phyloP scores from a whole-genome alignment of 805 yeast species.

The Zygotorulaspora sp. region DNA sequence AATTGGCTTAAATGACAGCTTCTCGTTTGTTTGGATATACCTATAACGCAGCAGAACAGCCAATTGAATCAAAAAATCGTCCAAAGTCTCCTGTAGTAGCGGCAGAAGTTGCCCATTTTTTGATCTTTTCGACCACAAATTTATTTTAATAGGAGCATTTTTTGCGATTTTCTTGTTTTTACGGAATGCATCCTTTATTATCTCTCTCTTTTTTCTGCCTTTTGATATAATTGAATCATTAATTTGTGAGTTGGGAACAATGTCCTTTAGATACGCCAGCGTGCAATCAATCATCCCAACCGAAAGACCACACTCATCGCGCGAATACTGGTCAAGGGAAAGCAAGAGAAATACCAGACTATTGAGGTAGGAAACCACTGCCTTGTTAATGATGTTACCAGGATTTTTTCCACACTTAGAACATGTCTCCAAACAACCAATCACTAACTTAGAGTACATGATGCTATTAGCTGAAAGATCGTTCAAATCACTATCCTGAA shows the following conservation, averaged over 20 bases:
- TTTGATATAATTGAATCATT: slow-evolving; percentile 14
- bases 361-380: slow-evolving; percentile 20
- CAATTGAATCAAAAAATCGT: slow-evolving; percentile 30
- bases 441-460: slow-evolving; percentile 28
- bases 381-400: slow-evolving; percentile 13
- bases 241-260: slow-evolving; percentile 18
- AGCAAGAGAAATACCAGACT: slow-evolving; percentile 24
- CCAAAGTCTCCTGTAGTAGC: slow-evolving; percentile 23
- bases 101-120: slow-evolving; percentile 18
- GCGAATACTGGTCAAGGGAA: slow-evolving; percentile 29
- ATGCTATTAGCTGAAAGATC: slow-evolving; percentile 24
- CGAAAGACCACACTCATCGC: slow-evolving; percentile 27
- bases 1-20: slow-evolving; percentile 24
- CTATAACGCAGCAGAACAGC: slow-evolving; percentile 26
- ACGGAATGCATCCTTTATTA: slow-evolving; percentile 10
- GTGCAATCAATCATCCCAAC: slow-evolving; percentile 30
- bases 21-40: slow-evolving; percentile 30
- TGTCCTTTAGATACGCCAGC: slow-evolving; percentile 14
- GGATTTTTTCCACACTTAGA: slow-evolving; percentile 7
- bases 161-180: slow-evolving; percentile 5
- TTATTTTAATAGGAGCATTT: not conserved
- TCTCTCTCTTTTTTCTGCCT: slow-evolving; percentile 17
- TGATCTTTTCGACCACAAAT: slow-evolving; percentile 4
- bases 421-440: slow-evolving; percentile 28
- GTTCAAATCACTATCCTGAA: slow-evolving; percentile 29